Base-by-base conservation (phyloP, 495 filamentous ascomycete genomes). In the Letharia lupina region DNA sequence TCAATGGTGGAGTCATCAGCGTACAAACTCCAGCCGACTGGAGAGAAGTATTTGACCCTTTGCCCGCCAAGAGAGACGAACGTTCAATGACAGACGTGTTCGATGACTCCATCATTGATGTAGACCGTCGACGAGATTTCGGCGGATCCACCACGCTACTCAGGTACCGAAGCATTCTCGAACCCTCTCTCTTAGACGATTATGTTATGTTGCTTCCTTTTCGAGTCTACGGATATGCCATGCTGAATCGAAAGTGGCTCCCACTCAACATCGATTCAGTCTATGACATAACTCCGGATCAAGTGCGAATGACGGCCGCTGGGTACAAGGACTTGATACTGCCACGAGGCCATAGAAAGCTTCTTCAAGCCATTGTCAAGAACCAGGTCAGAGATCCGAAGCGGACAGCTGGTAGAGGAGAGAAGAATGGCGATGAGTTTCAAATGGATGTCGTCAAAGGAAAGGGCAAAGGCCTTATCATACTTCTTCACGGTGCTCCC, bases 401-500 rank as follows among this genome's bases (percentile, higher is more conserved):
- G 8, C 54, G 39, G 16, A 20, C 7, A 57, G 10, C 31, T 37
- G 33, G 33, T n/a, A 6, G 4, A 7, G 15, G 16, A 37, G 33
- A n/a, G 2, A 31, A 57, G 33, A n/a, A 37, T 57, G 15, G 33
- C 7, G 54, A 57, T 7, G 54, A 57, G 0, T 57, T 57, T n/a
- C 54, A 57, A 5, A 57, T 57, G 13, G 76, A 77, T 54, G 1
- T 77, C 8, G 71, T 77, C 28, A 50, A 56, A 13, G 73, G 70
- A 15, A 74, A 77, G 72, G 79, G 79, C 4, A 75, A 78, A 28
- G 81, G 80, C 3, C 70, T 82, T 9, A 78, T 82, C 63, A 75
- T 85, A 41, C 75, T 85, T 2, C 76, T 86, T 0, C 80, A 83
- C 62, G 83, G 82, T 2, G 74, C 72, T 0, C 82, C 83, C 3